Evolutionary conservation across 106 monocot species (phyloP).

Genomic region (Vanilla planifolia): DNA sequence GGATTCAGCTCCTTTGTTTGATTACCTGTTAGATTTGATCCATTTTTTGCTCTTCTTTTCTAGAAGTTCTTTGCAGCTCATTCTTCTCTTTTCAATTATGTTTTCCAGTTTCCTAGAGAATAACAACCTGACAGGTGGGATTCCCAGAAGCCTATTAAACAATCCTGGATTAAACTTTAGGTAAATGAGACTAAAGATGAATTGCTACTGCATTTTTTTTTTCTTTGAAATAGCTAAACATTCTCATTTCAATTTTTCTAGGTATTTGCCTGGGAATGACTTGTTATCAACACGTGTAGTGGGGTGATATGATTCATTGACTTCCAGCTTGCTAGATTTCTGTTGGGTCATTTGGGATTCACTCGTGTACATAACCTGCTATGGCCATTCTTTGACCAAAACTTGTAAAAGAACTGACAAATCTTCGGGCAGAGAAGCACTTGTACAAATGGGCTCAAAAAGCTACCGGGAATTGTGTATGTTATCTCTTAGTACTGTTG

Average conservation of each 20-base stretch:
- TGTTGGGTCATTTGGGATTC: too few relatives aligned
- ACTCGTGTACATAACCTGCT: too few relatives aligned
- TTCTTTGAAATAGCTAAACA: neutral
- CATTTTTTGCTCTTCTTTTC: neutral
- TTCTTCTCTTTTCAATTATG: neutral
- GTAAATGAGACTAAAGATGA: conserved; percentile 14
- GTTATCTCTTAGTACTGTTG: too few relatives aligned
- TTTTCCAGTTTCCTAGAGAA: conserved; percentile 43
- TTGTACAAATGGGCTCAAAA: too few relatives aligned
- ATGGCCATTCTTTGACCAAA: too few relatives aligned
- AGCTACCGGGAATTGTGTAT: too few relatives aligned
- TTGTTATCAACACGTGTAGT: conserved; percentile 8
- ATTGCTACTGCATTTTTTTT: neutral
- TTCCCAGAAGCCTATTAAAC: conserved; percentile 23
- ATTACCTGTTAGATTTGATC: too few relatives aligned
- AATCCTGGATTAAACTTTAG: conserved; percentile 25
- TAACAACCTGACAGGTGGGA: conserved; percentile 33
- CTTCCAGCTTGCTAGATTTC: too few relatives aligned
- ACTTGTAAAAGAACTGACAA: too few relatives aligned
- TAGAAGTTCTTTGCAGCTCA: neutral
- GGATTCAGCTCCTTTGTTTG: too few relatives aligned
- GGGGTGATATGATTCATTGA: neutral
- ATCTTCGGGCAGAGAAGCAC: too few relatives aligned
- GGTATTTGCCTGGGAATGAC: conserved; percentile 41
- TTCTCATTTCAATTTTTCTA: conserved; percentile 10